Percentiles rank a stretch among this genome's conserved stretches.
Evolutionary conservation across 2,329 filamentous ascomycete species (phyloP).

Genomic region (Westerdykella aurantiaca): DNA sequence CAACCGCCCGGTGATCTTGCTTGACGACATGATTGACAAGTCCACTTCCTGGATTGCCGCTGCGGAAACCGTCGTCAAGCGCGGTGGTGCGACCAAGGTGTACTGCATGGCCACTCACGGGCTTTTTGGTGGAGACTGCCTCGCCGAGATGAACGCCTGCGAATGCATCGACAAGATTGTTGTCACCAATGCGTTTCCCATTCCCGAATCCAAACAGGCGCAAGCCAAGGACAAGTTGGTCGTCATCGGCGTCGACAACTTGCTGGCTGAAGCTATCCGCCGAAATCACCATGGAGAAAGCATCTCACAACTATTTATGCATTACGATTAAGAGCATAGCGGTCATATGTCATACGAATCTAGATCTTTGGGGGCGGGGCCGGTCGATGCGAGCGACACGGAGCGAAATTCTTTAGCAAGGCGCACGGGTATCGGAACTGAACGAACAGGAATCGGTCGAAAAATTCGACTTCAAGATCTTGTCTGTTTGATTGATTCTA

Average conservation of each 20-base stretch:
- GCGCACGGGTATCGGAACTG: neutral
- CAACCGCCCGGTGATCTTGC: conserved; percentile 81
- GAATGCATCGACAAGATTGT: conserved; percentile 91
- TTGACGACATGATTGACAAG: conserved; percentile 99
- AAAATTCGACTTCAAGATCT: neutral
- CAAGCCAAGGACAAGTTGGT: conserved; percentile 71
- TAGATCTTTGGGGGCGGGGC: neutral
- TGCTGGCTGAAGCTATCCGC: conserved; percentile 87
- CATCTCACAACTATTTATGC: conserved; percentile 51
- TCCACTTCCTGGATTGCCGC: conserved; percentile 95
- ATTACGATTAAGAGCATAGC: conserved; percentile 29
- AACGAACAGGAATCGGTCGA: neutral
- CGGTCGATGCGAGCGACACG: no score
- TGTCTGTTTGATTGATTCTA: neutral
- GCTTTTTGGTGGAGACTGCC: conserved; percentile 81
- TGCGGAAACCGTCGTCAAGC: conserved; percentile 92
- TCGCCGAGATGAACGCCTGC: conserved; percentile 86
- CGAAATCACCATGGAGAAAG: conserved; percentile 95
- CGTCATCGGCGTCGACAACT: conserved; percentile 78
- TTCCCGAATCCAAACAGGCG: conserved; percentile 65
- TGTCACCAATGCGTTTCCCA: conserved; percentile 96
- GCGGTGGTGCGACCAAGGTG: conserved; percentile 83
- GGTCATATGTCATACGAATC: no score
- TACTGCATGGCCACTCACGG: conserved; percentile 98
- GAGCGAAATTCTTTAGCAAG: no score